phyloP scores from a whole-genome alignment of 106 monocot species.

The Acorus calamus region DNA sequence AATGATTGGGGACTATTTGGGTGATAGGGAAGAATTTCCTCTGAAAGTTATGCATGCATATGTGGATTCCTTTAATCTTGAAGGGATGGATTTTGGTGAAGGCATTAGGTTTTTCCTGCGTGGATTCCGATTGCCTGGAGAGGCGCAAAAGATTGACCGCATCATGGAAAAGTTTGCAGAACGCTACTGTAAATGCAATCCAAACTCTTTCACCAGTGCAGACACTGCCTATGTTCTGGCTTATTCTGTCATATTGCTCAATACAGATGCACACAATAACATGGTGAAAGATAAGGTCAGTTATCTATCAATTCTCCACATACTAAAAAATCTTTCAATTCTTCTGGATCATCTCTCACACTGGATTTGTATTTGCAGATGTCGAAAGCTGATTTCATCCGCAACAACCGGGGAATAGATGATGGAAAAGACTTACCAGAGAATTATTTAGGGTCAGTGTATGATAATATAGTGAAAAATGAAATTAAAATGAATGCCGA shows the following conservation, averaged over 20 bases:
- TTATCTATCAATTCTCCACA: not conserved
- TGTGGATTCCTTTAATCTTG: conserved; percentile 86
- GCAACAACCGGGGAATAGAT: conserved; percentile 94
- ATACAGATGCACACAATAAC: conserved; percentile 96
- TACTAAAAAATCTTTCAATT: too few species aligned
- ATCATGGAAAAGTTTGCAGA: conserved; percentile 99
- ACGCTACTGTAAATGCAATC: conserved; percentile 96
- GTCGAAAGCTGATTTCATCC: conserved; percentile 94
- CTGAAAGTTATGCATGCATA: conserved; percentile 99
- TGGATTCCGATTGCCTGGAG: conserved; percentile 93
- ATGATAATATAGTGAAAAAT: conserved; percentile 88
- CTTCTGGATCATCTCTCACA: too few species aligned
- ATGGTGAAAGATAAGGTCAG: conserved; percentile 99
- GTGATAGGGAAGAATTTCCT: conserved; percentile 88
- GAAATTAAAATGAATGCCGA: conserved; percentile 98
- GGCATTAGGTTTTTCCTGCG: conserved; percentile 86
- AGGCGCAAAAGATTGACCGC: conserved; percentile 98
- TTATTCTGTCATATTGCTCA: conserved; percentile 99
- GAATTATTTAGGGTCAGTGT: conserved; percentile 74
- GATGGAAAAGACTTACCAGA: conserved; percentile 96
- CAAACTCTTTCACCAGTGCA: conserved; percentile 82
- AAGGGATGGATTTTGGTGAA: conserved; percentile 88
- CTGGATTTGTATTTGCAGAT: conserved; percentile 32
- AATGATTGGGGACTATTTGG: conserved; percentile 89
- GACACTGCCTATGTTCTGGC: conserved; percentile 99